Evolutionary conservation across 75 land plant species (phyloP), one percentile per base, ranked within the genome.

Genomic region (Cunninghamia lanceolata): DNA sequence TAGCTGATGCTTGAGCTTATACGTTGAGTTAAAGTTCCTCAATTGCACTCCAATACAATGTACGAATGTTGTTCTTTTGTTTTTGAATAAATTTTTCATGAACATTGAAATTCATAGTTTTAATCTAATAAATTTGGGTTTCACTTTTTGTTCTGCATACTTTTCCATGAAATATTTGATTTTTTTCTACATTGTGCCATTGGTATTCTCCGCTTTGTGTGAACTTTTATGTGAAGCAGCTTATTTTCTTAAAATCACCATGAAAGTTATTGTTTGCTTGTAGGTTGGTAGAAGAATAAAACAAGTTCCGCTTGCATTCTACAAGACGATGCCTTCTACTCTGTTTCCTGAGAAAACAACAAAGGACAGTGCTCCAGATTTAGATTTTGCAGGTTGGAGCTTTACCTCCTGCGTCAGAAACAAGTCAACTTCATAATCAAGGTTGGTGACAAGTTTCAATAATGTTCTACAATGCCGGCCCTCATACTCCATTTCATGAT

Each of bases 261-360:
- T 34, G 9, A 73, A 73, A 34, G 11, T 13, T 73, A 73, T 32
- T 34, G 35, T 73, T 73, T 73, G 13, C 16, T 86, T 89, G 85
- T 94, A 98, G 99, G 91, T 95, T 47, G 84, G 93, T 45, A 66
- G 95, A 84, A 89, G 99, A 85, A 87, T 97, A 76, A 98, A 98
- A 85, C 94, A 95, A 63, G 99, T 97, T 34, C 99, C 99, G 13
- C 88, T 95, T 82, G 99, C 99, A 86, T 98, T 96, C 82, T 97
- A 98, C 90, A 92, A 93, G 83, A 84, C 87, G 50, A 52, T 89
- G 1, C 99, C 99, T 3, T 92, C 92, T 30, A 79, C 89, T 38
- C 87, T 98, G 42, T 97, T 98, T 87, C 86, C 91, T 14, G 93
- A 95, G 54, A 83, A 53, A 54, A 35, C 63, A 83, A 7, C 63